Percentiles rank a stretch among this genome's conserved stretches.
Evolutionary conservation across 805 yeast species (phyloP).

Genomic region (Teunomyces cretensis): DNA sequence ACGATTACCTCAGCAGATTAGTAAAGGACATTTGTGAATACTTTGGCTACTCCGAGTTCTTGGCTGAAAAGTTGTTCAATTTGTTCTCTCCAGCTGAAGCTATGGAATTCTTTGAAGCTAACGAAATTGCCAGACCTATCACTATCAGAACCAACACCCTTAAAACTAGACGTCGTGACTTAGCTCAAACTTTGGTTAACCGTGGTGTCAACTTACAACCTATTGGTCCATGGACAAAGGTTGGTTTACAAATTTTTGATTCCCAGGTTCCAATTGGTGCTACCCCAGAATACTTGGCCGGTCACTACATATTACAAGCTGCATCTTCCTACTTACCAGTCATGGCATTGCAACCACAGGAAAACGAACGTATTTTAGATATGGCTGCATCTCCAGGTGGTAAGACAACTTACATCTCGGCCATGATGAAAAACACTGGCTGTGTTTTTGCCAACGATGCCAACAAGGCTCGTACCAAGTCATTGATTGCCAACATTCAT

Average conservation of each 20-base stretch:
- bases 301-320: slow-evolving; percentile 96
- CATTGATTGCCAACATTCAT: slow-evolving; percentile 95
- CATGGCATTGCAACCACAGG: slow-evolving; percentile 97
- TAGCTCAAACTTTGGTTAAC: slow-evolving; percentile 91
- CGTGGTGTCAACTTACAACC: slow-evolving; percentile 98
- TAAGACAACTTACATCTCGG: slow-evolving; percentile 91
- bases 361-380: slow-evolving; percentile 90
- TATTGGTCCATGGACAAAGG: slow-evolving; percentile 97
- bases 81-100: slow-evolving; percentile 95
- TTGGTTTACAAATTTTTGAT: slow-evolving; percentile 94
- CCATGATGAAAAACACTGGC: slow-evolving; percentile 97
- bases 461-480: slow-evolving; percentile 93
- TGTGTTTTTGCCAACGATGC: slow-evolving; percentile 96
- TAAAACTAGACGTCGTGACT: slow-evolving; percentile 90
- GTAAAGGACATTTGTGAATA: slow-evolving; percentile 85
- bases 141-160: slow-evolving; percentile 97
- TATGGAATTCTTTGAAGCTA: slow-evolving; percentile 96
- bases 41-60: slow-evolving; percentile 87
- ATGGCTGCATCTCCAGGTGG: slow-evolving; percentile 99
- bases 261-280: slow-evolving; percentile 99
- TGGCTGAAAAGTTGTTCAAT: slow-evolving; percentile 92
- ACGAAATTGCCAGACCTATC: slow-evolving; percentile 93
- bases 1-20: slow-evolving; percentile 76
- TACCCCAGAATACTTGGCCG: slow-evolving; percentile 97
- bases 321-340: slow-evolving; percentile 98